These are phyloP conservation scores for Colletotrichum sp. DNA, from an alignment of 2,329 filamentous ascomycete species.

Conservation along the genomic window DNA sequence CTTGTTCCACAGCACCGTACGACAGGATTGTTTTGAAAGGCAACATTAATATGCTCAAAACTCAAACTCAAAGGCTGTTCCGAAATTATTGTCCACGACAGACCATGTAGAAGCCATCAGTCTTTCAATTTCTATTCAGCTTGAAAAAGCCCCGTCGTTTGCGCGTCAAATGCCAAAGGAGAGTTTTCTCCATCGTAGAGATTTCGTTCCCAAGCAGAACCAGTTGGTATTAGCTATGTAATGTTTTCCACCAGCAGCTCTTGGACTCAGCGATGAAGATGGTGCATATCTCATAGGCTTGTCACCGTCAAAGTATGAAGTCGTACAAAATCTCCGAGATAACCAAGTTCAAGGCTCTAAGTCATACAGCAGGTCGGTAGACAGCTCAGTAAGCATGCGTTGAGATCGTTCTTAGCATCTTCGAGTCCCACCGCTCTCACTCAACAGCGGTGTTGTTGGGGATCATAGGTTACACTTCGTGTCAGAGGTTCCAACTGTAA, in stretches of 20 bases:
- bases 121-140: neutral
- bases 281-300: too few relatives aligned
- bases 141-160: neutral
- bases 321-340: neutral
- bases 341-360: neutral
- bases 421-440: neutral
- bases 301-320: neutral
- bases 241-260: too few relatives aligned
- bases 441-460: neutral
- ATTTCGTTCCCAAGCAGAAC: neutral
- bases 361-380: neutral
- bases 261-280: too few relatives aligned
- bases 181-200: neutral
- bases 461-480: neutral
- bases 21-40: neutral
- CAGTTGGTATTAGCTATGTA: too few relatives aligned
- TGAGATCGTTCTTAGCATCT: neutral
- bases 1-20: rapidly evolving
- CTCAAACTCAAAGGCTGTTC: neutral
- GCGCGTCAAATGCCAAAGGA: neutral
- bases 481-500: neutral
- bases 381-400: neutral
- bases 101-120: rapidly evolving
- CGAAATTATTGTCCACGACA: rapidly evolving
- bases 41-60: neutral